A percentile compares a stretch with the other conserved stretches of the same genome.
Evolutionary conservation across 2,329 filamentous ascomycete genomes (phyloP).

Genomic region (Leptodontidium sp.): DNA sequence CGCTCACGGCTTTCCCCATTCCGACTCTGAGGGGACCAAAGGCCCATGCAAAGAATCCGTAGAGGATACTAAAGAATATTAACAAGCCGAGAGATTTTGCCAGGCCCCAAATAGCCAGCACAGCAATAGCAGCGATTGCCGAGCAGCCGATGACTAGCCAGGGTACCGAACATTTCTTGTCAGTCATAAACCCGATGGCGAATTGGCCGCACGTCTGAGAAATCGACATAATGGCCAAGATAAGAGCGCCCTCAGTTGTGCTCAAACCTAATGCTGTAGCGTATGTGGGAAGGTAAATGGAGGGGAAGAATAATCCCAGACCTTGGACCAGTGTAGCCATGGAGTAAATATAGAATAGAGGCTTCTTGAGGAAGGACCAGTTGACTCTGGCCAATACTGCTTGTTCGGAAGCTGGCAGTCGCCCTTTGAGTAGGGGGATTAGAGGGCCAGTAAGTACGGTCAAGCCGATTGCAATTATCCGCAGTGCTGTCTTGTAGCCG

Average conservation of each 20-base stretch:
- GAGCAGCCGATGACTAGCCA: constrained; percentile 54
- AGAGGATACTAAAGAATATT: constrained; percentile 58
- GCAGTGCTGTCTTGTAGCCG: constrained; percentile 62
- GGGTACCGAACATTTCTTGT: constrained; percentile 52
- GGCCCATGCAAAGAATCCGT: constrained; percentile 63
- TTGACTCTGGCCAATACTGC: constrained; percentile 52
- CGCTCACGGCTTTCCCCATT: constrained; percentile 46
- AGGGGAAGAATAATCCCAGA: constrained; percentile 58
- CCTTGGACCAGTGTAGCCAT: constrained; percentile 56
- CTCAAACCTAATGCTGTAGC: constrained; percentile 71
- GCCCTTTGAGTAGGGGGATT: constrained; percentile 62
- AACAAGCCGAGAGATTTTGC: constrained; percentile 54
- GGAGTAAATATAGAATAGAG: constrained; percentile 57
- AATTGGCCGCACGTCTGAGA: constrained; percentile 58
- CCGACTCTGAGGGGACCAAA: constrained; percentile 58
- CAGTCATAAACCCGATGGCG: constrained; percentile 59
- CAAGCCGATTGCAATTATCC: constrained; percentile 60
- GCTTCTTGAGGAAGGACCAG: constrained; percentile 52
- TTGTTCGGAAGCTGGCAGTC: constrained; percentile 52
- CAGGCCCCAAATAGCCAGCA: constrained; percentile 61
- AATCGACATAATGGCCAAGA: constrained; percentile 59
- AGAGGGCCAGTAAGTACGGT: constrained; percentile 62
- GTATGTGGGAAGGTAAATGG: constrained; percentile 69
- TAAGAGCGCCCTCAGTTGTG: constrained; percentile 67
- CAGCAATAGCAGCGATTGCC: constrained; percentile 54